Percentiles rank a stretch among this genome's conserved stretches.
Conservation (phyloP, 352 stramenopile genomes). For the Peronospora farinosa region DNA sequence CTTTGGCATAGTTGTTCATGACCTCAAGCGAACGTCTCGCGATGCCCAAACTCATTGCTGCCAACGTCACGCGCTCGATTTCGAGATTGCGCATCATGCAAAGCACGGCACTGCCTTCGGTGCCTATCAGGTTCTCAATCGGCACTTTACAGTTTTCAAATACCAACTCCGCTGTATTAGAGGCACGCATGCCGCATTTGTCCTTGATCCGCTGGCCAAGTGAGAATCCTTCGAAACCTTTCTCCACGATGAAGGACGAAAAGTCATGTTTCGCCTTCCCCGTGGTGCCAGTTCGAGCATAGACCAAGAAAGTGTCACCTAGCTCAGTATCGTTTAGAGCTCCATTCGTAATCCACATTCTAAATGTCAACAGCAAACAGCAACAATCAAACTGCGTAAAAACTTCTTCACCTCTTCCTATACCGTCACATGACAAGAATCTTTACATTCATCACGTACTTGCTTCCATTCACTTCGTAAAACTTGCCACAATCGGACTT, state of each 20-base stretch:
- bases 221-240: conserved; percentile 93
- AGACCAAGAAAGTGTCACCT: conserved; percentile 97
- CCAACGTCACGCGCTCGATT: conserved; percentile 96
- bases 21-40: conserved; percentile 94
- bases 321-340: conserved; percentile 92
- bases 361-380: conserved; percentile 13
- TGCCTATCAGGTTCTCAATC: conserved; percentile 89
- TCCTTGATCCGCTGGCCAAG: conserved; percentile 97
- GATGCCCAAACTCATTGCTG: conserved; percentile 95
- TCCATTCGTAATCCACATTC: conserved; percentile 99
- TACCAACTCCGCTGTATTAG: conserved; percentile 96
- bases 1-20: conserved; percentile 93
- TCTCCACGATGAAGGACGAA: conserved; percentile 97
- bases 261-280: conserved; percentile 87
- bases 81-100: conserved; percentile 98
- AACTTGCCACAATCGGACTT: conserved; percentile 80
- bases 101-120: conserved; percentile 65
- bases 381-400: conserved; percentile 1
- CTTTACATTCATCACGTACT: conserved; percentile 36
- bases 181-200: conserved; percentile 97
- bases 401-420: background rate
- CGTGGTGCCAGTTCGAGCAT: conserved; percentile 90
- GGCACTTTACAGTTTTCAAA: conserved; percentile 96
- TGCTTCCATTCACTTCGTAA: conserved; percentile 88
- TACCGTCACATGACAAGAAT: background rate